These are phyloP conservation scores for Zygosaccharomyces bailii DNA, from an alignment of 805 yeast species.

Conservation along the genomic window DNA sequence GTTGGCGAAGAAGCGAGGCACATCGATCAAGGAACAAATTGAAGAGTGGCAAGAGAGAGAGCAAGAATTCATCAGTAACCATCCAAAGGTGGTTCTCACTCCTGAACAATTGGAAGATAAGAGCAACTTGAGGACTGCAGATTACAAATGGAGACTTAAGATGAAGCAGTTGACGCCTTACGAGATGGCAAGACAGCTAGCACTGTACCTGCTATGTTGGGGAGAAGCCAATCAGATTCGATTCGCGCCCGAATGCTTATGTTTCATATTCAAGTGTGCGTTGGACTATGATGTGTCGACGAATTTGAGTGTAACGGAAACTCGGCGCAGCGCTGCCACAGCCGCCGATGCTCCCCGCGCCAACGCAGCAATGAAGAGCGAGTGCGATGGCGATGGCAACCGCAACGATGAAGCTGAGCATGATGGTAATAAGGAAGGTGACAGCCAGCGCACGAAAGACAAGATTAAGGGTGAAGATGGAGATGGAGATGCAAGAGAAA, in stretches of 20 bases:
- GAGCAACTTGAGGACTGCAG: constrained; percentile 68
- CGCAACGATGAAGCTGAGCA: neutral
- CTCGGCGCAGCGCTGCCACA: constrained; percentile 55
- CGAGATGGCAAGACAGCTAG: constrained; percentile 65
- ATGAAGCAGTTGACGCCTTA: constrained; percentile 53
- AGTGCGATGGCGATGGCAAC: neutral
- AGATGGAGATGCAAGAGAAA: neutral
- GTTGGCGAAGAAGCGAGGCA: constrained; percentile 41
- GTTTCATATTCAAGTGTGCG: constrained; percentile 81
- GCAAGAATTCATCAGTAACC: constrained; percentile 45
- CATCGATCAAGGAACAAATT: constrained; percentile 35
- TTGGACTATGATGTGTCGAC: constrained; percentile 61
- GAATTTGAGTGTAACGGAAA: constrained; percentile 17
- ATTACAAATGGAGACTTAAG: constrained; percentile 69
- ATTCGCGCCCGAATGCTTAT: constrained; percentile 85
- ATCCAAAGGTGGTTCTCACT: constrained; percentile 55
- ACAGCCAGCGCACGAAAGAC: neutral
- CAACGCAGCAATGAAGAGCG: neutral
- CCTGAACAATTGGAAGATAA: constrained; percentile 67
- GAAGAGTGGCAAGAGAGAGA: constrained; percentile 45
- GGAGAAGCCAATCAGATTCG: constrained; percentile 86
- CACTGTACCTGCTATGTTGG: constrained; percentile 75
- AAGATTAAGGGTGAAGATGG: neutral
- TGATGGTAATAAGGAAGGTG: no score
- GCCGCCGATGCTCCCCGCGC: neutral